Evolutionary conservation across 768 basidiomycete genomes (phyloP).

Genomic region (Phaeotremella fagi): DNA sequence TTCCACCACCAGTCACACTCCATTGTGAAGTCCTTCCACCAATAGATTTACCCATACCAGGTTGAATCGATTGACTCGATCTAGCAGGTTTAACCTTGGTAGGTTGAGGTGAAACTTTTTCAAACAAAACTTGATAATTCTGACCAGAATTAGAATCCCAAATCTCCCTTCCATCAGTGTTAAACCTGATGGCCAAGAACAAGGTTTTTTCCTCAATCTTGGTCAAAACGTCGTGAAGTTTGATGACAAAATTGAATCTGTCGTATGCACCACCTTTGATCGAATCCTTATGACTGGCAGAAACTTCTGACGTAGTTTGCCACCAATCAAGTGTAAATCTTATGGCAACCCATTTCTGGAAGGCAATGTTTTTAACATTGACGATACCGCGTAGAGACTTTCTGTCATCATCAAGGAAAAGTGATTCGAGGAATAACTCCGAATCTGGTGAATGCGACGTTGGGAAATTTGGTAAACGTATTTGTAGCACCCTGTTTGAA

Average conservation of each 20-base stretch:
- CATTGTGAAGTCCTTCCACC: conserved; percentile 42
- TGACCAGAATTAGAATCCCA: conserved; percentile 86
- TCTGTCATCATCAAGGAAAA: conserved; percentile 50
- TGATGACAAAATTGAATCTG: conserved; percentile 41
- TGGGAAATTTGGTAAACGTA: conserved; percentile 69
- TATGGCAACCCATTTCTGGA: conserved; percentile 77
- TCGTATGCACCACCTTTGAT: conserved; percentile 44
- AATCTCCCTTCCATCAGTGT: conserved; percentile 65
- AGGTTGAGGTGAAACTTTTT: conserved; percentile 29
- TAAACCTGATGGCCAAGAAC: conserved; percentile 64
- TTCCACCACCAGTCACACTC: conserved; percentile 50
- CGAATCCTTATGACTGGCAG: conserved; percentile 62
- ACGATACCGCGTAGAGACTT: conserved; percentile 65
- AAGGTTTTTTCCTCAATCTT: conserved; percentile 77
- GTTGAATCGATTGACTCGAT: conserved; percentile 21
- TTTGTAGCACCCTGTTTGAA: conserved; percentile 44
- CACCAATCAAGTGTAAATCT: conserved; percentile 91
- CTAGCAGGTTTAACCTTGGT: conserved; percentile 5
- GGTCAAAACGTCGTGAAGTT: conserved; percentile 70
- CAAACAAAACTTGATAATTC: conserved; percentile 75
- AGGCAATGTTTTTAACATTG: conserved; percentile 78
- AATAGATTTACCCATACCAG: conserved; percentile 42
- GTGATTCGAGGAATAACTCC: conserved; percentile 51
- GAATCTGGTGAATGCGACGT: conserved; percentile 45
- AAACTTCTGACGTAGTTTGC: conserved; percentile 93